These are phyloP conservation scores for Aspergillus persii DNA, from an alignment of 2,329 filamentous ascomycete species.

Conservation along the genomic window DNA sequence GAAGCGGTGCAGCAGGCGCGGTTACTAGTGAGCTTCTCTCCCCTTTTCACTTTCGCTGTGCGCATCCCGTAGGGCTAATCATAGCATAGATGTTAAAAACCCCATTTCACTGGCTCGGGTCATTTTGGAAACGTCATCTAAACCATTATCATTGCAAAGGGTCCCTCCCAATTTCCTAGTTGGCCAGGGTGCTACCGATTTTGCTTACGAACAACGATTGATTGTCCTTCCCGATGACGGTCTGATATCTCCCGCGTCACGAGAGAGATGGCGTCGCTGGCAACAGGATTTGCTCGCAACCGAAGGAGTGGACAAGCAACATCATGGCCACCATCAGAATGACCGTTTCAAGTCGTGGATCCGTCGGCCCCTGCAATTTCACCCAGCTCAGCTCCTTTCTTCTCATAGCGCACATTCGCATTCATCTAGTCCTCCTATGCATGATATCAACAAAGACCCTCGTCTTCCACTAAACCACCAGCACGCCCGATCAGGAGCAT, in stretches of 20 bases:
- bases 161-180: slow-evolving; percentile 92
- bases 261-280: slow-evolving; percentile 79
- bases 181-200: slow-evolving; percentile 80
- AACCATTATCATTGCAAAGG: slow-evolving; percentile 76
- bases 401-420: slow-evolving; percentile 14
- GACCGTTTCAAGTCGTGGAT: slow-evolving; percentile 18
- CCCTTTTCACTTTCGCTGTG: not conserved
- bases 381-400: slow-evolving; percentile 22
- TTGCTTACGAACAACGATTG: slow-evolving; percentile 77
- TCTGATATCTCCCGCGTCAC: slow-evolving; percentile 76
- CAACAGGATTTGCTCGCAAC: slow-evolving; percentile 64
- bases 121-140: slow-evolving; percentile 73
- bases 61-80: not conserved
- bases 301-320: slow-evolving; percentile 46
- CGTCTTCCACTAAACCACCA: not conserved
- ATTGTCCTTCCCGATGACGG: slow-evolving; percentile 69
- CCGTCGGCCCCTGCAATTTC: slow-evolving; percentile 21
- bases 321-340: slow-evolving; percentile 23
- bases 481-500: not conserved
- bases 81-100: slow-evolving; percentile 66
- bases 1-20: slow-evolving; percentile 90
- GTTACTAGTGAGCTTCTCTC: slow-evolving; percentile 67
- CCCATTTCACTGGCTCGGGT: slow-evolving; percentile 83
- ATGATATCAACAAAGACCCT: not conserved
- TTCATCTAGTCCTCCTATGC: slow-evolving; percentile 2